Evolutionary conservation across 192 early-diverging fungal genomes (phyloP), one percentile per base, ranked within the genome.

Genomic region (Endogone sp.): DNA sequence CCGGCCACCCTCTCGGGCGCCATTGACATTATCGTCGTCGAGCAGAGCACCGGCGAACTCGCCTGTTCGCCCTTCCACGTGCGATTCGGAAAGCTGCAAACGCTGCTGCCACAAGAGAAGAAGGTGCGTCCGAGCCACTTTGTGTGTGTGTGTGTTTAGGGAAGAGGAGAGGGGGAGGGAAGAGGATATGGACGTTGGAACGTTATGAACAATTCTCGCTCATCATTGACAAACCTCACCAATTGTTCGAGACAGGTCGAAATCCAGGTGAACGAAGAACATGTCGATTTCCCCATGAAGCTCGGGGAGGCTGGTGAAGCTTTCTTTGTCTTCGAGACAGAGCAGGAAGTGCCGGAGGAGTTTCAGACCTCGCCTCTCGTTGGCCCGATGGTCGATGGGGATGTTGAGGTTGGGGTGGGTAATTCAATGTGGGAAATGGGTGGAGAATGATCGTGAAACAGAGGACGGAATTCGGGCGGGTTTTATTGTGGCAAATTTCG

Each of bases 51-150:
- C 77, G 94, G 94, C 16, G 87, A 92, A 31, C 76, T 98, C 26
- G 81, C 86, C 49, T 96, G 93, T 76, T 96, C 95, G 29, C 98
- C 98, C 3, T 99, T 97, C 77, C 98, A 99, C 77, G 96, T 99
- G 21, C 90, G 98, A 37, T 99, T 98, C 76, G 96, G 96, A 27
- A 99, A 99, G 74, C 80, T 99, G 49, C 92, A 93, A 68, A 85
- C 98, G 20, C 84, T 98, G 3, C 77, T 91, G 44, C 95, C 96
- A 4, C 91, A 90, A 49, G 96, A 99, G 69, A 99, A 99, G 81
- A 88, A 90, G 28, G 94, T 94, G 65, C 60, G 31, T 24, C 37
- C 37, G 6, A 6, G 37, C 37, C 9, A 49, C 16, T 49, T 49
- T 6, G 37, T 11, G 37, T 49, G n/a, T n/a, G n/a, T 16, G 37